Conservation (phyloP, 306 rosid species). For the Hippophae gyantsensis region DNA sequence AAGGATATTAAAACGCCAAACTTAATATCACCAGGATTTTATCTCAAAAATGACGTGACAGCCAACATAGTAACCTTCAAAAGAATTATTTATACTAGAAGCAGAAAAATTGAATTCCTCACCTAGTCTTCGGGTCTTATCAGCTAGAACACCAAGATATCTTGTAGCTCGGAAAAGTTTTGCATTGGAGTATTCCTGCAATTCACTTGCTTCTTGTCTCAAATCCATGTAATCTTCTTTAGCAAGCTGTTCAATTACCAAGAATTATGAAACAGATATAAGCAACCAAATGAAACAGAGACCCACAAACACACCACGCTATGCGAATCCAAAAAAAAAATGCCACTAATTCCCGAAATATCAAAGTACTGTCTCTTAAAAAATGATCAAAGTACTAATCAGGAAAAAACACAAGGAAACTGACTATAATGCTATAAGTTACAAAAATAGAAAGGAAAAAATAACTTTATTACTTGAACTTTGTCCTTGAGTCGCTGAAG, state of each 20-base stretch:
- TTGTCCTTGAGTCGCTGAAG: slow-evolving; percentile 61
- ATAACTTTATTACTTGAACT: slow-evolving; percentile 48
- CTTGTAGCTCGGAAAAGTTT: slow-evolving; percentile 88
- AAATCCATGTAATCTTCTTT: slow-evolving; percentile 74
- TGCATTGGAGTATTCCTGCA: slow-evolving; percentile 86
- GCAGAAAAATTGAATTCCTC: slow-evolving; percentile 21
- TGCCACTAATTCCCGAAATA: neutral
- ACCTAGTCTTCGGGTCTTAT: slow-evolving; percentile 75
- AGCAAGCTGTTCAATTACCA: slow-evolving; percentile 52
- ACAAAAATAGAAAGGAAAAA: slow-evolving; percentile 7
- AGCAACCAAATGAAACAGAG: slow-evolving; percentile 16
- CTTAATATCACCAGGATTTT: too few species aligned
- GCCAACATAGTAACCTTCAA: slow-evolving; percentile 1
- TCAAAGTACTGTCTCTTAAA: too few species aligned
- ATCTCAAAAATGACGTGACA: slow-evolving; percentile 6
- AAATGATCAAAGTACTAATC: too few species aligned
- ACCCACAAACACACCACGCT: neutral
- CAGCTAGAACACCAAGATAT: slow-evolving; percentile 91
- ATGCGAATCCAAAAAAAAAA: neutral
- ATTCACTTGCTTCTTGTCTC: slow-evolving; percentile 88
- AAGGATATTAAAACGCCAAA: slow-evolving; percentile 5
- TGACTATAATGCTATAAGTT: too few species aligned
- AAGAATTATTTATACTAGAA: neutral
- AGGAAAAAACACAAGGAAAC: too few species aligned
- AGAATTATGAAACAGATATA: slow-evolving; percentile 21